phyloP scores from a whole-genome alignment of 2,329 filamentous ascomycete species.

The Lachnellula occidentalis region DNA sequence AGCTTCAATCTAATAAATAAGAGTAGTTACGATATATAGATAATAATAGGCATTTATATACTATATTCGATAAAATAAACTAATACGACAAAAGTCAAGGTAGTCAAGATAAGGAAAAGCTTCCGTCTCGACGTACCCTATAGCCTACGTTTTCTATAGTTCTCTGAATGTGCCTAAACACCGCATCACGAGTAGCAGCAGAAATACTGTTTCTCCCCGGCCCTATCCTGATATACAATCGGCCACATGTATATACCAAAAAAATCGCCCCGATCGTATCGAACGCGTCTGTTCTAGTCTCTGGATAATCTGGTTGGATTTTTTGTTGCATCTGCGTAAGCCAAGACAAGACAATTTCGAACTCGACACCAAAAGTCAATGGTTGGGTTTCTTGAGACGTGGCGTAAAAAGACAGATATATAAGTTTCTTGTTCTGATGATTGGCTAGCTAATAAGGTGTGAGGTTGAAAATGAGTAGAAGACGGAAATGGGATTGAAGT shows the following conservation, averaged over 20 bases:
- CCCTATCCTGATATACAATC: too few species aligned
- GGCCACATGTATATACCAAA: too few species aligned
- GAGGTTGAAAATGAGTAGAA: too few species aligned
- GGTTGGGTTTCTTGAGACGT: not conserved
- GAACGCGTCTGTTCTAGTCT: not conserved
- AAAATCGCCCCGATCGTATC: not conserved
- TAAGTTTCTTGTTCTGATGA: not conserved
- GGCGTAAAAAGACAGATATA: too few species aligned
- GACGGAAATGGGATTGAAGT: too few species aligned
- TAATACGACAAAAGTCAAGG: too few species aligned
- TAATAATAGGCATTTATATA: too few species aligned
- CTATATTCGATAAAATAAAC: too few species aligned
- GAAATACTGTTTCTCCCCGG: not conserved
- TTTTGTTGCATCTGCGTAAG: not conserved
- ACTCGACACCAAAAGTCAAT: slow-evolving; percentile 24
- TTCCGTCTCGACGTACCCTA: not conserved
- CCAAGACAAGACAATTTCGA: slow-evolving; percentile 17
- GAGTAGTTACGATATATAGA: too few species aligned
- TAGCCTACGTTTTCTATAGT: not conserved
- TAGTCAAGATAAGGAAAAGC: too few species aligned
- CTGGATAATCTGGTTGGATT: not conserved
- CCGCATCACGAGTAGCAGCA: not conserved
- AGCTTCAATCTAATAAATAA: too few species aligned
- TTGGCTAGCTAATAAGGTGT: not conserved
- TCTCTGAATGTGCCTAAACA: not conserved